Evolutionary conservation across 768 basidiomycete species (phyloP), one percentile per base, ranked within the genome.

Genomic region (Trametes elegans): DNA sequence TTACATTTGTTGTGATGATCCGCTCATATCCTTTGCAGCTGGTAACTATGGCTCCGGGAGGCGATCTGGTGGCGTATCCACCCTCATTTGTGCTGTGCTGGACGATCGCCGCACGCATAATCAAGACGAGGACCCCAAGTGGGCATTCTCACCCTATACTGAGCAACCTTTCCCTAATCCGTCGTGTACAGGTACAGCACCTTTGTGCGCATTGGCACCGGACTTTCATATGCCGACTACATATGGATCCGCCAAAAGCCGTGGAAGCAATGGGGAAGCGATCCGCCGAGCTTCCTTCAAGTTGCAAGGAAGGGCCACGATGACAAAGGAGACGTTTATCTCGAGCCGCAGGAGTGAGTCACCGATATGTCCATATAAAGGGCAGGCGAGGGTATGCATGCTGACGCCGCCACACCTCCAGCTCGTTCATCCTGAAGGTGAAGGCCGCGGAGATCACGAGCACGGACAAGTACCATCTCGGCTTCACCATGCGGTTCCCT

Each of bases 401-500:
- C 34, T 24, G 18, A 18, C 13, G 3, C 18, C 5, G n/a, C 26
- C 26, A 23, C 6, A 16, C 3, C 56, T 11, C n/a, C 27, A 97
- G 95, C 62, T 97, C 96, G 0, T 98, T 99, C 69, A 88, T 98
- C 31, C 56, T 98, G 61, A 89, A 89, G 63, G 82, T 98, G 52
- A 98, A 98, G 71, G 96, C 92, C 0, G 90, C 95, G 0, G 94
- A 98, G 67, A 91, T 98, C 48, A 84, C 84, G 2, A 72, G 78
- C 9, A 80, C 90, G 39, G 88, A 93, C 87, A 54, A 35, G 68
- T 53, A 21, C 29, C 88, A 88, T 48, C 68, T 93, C 59, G 88
- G 87, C 4, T 83, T 87, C 58, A 98, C 96, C 0, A 88, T 99
- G 84, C 86, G 97, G 19, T 99, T 99, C 66, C 96, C 97, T 40